Conservation (phyloP, 2,329 filamentous ascomycete genomes). For the Clonostachys chloroleuca region DNA sequence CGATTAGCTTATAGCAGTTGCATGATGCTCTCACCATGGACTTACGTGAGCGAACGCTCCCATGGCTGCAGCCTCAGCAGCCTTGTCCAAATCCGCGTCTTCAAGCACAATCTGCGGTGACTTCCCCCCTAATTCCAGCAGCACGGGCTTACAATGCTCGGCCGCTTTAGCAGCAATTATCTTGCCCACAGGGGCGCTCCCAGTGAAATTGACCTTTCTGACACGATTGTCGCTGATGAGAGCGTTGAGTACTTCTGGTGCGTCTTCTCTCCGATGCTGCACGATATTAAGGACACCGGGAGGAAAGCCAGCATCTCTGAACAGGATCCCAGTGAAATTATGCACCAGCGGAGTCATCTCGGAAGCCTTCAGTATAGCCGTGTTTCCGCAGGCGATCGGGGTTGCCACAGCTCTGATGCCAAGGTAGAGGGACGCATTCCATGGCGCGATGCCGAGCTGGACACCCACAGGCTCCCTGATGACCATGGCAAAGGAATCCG, state of each 20-base stretch:
- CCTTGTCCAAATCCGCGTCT: slow-evolving; percentile 61
- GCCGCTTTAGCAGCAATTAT: slow-evolving; percentile 60
- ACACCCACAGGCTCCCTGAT: slow-evolving; percentile 53
- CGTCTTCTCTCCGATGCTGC: slow-evolving; percentile 51
- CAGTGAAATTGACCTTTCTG: slow-evolving; percentile 69
- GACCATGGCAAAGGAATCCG: background rate
- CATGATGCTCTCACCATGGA: background rate
- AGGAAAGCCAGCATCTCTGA: slow-evolving; percentile 62
- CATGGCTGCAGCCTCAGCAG: slow-evolving; percentile 51
- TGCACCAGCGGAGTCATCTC: slow-evolving; percentile 54
- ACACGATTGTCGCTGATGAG: slow-evolving; percentile 57
- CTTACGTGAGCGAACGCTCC: slow-evolving; percentile 43
- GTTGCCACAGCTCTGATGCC: slow-evolving; percentile 31
- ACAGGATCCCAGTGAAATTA: slow-evolving; percentile 49
- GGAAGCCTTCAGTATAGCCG: slow-evolving; percentile 58
- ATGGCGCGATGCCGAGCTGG: slow-evolving; percentile 64
- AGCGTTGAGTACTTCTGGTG: slow-evolving; percentile 52
- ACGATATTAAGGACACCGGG: slow-evolving; percentile 61
- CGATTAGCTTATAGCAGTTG: background rate
- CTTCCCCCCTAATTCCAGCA: slow-evolving; percentile 70
- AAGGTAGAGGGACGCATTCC: slow-evolving; percentile 26
- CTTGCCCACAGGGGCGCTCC: slow-evolving; percentile 58
- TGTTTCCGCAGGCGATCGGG: slow-evolving; percentile 53
- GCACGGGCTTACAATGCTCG: slow-evolving; percentile 60
- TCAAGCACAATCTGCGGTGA: slow-evolving; percentile 62